phyloP scores from a whole-genome alignment of 352 stramenopile species.

The Bremia lactucae region DNA sequence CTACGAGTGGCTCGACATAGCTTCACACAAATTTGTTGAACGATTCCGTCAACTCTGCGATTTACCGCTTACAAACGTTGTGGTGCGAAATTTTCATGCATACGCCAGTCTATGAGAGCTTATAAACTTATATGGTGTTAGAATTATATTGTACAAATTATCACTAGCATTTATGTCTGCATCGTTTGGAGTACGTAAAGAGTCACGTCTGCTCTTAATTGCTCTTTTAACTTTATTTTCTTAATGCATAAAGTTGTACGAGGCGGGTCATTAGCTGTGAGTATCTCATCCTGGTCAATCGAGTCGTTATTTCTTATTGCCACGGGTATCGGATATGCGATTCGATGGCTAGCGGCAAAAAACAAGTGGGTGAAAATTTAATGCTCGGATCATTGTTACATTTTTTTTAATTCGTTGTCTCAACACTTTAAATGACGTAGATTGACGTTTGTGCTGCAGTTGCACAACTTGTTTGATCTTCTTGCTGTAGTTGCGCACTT shows the following conservation, averaged over 20 bases:
- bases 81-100: conserved; percentile 21
- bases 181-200: conserved; percentile 74
- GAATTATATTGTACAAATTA: conserved; percentile 72
- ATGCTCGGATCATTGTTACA: too few species aligned
- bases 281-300: conserved; percentile 72
- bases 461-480: conserved; percentile 74
- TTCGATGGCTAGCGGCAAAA: conserved; percentile 70
- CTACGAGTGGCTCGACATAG: conserved; percentile 76
- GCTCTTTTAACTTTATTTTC: too few species aligned
- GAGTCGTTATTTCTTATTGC: conserved; percentile 68
- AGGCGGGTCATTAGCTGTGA: conserved; percentile 52
- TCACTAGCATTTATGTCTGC: conserved; percentile 72
- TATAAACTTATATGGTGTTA: conserved; percentile 10
- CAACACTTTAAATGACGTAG: conserved; percentile 11
- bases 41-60: conserved; percentile 57
- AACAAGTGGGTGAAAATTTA: conserved; percentile 59
- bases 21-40: conserved; percentile 51
- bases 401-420: background rate
- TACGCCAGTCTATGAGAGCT: background rate
- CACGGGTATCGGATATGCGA: conserved; percentile 53
- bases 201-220: too few species aligned
- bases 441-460: conserved; percentile 43
- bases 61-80: conserved; percentile 51
- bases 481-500: conserved; percentile 80
- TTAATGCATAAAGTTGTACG: conserved; percentile 50